A percentile compares a stretch with the other conserved stretches of the same genome.
These are phyloP conservation scores for Eimeria maxima DNA, from an alignment of 169 alveolate species.

Conservation along the genomic window DNA sequence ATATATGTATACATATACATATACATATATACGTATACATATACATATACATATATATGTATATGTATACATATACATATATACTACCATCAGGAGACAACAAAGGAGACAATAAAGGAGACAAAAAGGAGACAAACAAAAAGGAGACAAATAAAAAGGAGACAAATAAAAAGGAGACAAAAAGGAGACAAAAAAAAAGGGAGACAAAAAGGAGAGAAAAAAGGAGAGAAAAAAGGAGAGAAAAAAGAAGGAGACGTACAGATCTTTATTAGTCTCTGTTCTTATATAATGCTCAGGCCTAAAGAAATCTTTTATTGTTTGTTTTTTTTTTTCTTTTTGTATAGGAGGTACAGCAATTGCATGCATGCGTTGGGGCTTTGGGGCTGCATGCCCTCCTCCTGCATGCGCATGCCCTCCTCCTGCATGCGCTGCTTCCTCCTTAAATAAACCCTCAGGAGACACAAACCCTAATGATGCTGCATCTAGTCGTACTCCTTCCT, in stretches of 20 bases:
- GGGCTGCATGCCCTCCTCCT: no score
- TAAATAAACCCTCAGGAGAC: slow-evolving; percentile 65
- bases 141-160: no score
- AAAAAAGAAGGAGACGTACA: slow-evolving; percentile 11
- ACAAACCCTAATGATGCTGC: slow-evolving; percentile 50
- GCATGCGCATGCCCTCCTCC: no score
- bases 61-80: background rate
- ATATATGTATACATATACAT: no score
- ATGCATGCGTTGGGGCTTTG: slow-evolving; percentile 5
- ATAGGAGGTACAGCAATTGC: slow-evolving; percentile 74
- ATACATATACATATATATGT: no score
- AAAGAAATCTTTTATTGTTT: background rate
- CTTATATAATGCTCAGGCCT: slow-evolving; percentile 73
- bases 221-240: background rate
- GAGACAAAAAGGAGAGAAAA: background rate
- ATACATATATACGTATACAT: no score
- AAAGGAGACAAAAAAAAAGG: no score
- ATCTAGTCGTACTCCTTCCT: slow-evolving; percentile 73
- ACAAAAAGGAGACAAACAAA: no score
- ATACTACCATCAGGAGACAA: background rate
- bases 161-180: no score
- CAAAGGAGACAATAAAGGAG: no score
- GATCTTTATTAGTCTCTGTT: slow-evolving; percentile 34
- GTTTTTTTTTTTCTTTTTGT: slow-evolving; percentile 11
- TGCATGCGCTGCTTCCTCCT: slow-evolving; percentile 45